These are phyloP conservation scores for Phytophthora ramorum DNA, from an alignment of 352 stramenopile genomes.

Conservation along the genomic window DNA sequence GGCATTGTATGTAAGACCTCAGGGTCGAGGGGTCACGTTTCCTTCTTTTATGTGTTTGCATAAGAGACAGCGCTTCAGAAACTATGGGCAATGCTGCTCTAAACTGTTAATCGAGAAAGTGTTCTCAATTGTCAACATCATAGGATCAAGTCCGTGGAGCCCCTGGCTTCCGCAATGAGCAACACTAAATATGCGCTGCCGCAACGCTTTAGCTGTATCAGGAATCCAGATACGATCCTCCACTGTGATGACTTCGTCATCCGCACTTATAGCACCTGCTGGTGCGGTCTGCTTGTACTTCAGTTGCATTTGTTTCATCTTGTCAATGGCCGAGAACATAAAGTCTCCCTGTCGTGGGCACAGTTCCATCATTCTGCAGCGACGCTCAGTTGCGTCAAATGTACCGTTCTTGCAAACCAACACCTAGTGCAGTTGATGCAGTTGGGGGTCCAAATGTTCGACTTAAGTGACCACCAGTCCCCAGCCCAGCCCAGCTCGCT, in stretches of 20 bases:
- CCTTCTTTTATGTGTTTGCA: no score
- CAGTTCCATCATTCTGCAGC: constrained; percentile 22
- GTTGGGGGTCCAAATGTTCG: not conserved
- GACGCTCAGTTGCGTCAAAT: constrained; percentile 1
- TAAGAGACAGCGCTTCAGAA: no score
- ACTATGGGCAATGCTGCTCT: no score
- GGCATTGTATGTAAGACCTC: no score
- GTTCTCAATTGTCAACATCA: not conserved
- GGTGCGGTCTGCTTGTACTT: not conserved
- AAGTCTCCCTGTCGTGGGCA: not conserved
- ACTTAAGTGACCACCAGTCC: constrained; percentile 16
- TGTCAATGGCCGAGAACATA: not conserved
- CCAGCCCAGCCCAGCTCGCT: constrained; percentile 8
- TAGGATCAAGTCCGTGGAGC: not conserved
- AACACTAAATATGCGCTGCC: not conserved
- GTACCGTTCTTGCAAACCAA: constrained; percentile 19
- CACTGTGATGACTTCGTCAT: not conserved
- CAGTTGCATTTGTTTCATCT: not conserved
- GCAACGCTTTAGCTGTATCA: not conserved
- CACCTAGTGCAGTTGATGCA: not conserved
- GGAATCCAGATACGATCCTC: not conserved
- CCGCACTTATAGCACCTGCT: not conserved
- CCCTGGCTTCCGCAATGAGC: not conserved
- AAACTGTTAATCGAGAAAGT: no score
- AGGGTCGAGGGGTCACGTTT: no score